These are phyloP conservation scores for Stephania cephalantha DNA, from an alignment of 164 flowering plant species.

Conservation along the genomic window DNA sequence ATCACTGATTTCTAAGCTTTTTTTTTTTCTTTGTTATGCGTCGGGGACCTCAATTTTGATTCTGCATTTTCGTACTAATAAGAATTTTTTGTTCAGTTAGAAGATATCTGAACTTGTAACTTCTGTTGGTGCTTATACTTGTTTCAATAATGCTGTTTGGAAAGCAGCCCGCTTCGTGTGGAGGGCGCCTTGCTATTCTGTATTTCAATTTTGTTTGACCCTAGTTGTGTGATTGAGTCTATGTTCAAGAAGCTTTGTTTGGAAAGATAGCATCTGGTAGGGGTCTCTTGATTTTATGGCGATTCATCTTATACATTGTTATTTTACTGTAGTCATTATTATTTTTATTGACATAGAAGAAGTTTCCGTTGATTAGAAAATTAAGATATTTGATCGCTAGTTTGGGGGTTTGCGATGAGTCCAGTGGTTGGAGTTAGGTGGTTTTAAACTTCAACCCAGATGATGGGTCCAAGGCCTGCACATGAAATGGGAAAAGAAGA, in stretches of 20 bases:
- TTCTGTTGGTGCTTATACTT: too few species aligned
- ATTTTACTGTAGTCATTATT: too few species aligned
- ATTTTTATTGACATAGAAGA: background rate
- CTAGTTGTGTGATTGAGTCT: background rate
- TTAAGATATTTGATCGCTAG: background rate
- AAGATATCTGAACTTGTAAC: too few species aligned
- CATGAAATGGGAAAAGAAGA: background rate
- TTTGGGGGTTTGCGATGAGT: background rate
- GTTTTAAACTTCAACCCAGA: background rate
- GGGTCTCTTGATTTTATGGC: too few species aligned
- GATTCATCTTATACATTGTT: too few species aligned
- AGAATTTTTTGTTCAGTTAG: background rate
- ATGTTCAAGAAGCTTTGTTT: too few species aligned
- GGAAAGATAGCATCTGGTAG: too few species aligned
- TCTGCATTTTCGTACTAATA: background rate
- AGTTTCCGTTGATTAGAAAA: background rate
- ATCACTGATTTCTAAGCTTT: too few species aligned
- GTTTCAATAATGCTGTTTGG: too few species aligned
- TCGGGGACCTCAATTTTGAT: background rate
- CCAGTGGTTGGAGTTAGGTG: background rate
- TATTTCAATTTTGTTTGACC: background rate
- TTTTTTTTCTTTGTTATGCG: too few species aligned
- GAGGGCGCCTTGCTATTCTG: too few species aligned
- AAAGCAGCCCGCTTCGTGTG: too few species aligned
- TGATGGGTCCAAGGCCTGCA: background rate